A percentile compares a stretch with the other conserved stretches of the same genome.
Evolutionary conservation across 306 rosid genomes (phyloP).

Genomic region (Casuarina equisetifolia): DNA sequence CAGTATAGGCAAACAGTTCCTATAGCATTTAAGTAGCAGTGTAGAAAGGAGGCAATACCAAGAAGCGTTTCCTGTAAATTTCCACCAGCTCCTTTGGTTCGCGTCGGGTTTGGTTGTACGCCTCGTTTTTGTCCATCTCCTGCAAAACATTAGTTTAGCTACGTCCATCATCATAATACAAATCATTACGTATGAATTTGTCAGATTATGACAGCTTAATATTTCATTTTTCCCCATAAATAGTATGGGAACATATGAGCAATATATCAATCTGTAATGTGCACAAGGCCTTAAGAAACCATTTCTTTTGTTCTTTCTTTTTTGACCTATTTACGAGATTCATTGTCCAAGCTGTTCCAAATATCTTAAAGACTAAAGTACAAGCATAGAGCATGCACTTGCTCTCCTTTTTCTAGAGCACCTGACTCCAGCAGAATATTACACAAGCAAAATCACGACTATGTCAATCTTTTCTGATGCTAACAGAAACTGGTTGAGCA

Average conservation of each 20-base stretch:
- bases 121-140: conserved; percentile 57
- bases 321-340: background rate
- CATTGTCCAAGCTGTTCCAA: background rate
- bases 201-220: background rate
- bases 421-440: background rate
- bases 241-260: background rate
- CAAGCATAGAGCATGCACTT: background rate
- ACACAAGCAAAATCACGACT: background rate
- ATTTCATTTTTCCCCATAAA: background rate
- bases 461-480: background rate
- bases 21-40: background rate
- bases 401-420: background rate
- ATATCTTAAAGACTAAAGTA: background rate
- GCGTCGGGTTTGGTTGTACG: conserved; percentile 53
- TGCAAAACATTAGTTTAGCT: conserved; percentile 22
- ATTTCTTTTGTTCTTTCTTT: background rate
- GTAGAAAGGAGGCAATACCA: conserved; percentile 25
- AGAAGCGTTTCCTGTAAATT: conserved; percentile 58
- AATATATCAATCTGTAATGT: background rate
- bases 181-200: background rate
- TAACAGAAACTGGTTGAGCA: background rate
- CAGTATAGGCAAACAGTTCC: background rate
- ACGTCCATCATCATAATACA: too few relatives aligned
- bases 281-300: background rate
- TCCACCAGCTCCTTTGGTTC: conserved; percentile 62